A percentile compares a stretch with the other conserved stretches of the same genome.
These are phyloP conservation scores for Solanum ahanhuiri DNA, from an alignment of 257 asterid species.

Conservation along the genomic window DNA sequence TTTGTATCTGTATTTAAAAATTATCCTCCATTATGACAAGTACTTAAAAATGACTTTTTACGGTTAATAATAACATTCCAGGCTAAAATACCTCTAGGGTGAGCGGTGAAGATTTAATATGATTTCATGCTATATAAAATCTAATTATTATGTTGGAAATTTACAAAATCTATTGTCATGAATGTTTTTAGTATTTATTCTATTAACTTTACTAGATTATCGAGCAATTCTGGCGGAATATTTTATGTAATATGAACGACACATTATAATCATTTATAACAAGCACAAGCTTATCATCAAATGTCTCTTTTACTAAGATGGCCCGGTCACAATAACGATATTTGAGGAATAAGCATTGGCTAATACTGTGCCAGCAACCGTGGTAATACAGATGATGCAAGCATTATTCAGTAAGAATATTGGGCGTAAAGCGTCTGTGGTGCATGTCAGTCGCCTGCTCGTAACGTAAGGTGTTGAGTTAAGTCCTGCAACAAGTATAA, in stretches of 20 bases:
- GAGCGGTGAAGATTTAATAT: too few relatives aligned
- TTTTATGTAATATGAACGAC: background rate
- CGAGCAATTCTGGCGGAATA: background rate
- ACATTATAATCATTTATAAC: background rate
- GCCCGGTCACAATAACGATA: too few relatives aligned
- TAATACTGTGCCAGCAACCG: background rate
- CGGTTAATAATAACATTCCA: too few relatives aligned
- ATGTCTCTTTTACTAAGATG: too few relatives aligned
- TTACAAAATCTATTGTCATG: background rate
- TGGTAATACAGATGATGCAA: too few relatives aligned
- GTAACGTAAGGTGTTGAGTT: background rate
- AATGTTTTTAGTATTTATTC: background rate
- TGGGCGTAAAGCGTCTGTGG: background rate
- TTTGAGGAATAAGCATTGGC: background rate
- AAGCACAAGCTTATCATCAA: too few relatives aligned
- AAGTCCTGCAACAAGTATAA: too few relatives aligned
- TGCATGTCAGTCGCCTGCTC: accelerated
- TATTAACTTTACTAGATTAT: background rate
- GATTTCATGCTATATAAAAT: background rate
- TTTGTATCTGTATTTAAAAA: background rate
- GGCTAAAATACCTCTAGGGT: too few relatives aligned
- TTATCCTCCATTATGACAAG: background rate
- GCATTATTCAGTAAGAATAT: background rate
- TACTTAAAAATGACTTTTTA: too few relatives aligned
- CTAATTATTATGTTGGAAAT: background rate